A percentile compares a stretch with the other conserved stretches of the same genome.
Evolutionary conservation across 148 eudicot genomes (phyloP).

Genomic region (Rheum nobile): DNA sequence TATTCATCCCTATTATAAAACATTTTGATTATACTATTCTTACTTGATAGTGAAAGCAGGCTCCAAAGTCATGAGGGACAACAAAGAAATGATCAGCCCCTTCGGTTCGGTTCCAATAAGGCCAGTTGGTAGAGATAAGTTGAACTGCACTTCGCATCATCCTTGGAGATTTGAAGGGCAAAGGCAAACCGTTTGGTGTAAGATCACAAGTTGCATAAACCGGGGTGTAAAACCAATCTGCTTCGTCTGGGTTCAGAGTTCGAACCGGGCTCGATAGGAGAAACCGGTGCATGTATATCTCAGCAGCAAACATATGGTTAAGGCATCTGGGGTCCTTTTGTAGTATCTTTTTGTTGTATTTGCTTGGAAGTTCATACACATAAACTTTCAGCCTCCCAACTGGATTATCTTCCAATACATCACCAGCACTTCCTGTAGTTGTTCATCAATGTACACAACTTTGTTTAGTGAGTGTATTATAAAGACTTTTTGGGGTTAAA

Average conservation of each 20-base stretch:
- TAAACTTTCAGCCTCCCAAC: conserved; percentile 91
- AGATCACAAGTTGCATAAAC: conserved; percentile 90
- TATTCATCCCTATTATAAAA: too few relatives aligned
- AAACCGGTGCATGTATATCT: conserved; percentile 91
- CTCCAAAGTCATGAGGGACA: conserved; percentile 89
- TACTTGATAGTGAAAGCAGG: conserved; percentile 95
- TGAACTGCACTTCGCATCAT: conserved; percentile 99
- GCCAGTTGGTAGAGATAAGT: conserved; percentile 96
- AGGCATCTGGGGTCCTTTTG: conserved; percentile 94
- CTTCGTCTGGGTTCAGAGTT: conserved; percentile 95
- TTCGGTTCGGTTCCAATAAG: conserved; percentile 95
- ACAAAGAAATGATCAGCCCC: conserved; percentile 98
- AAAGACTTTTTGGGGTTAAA: too few relatives aligned
- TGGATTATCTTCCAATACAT: conserved; percentile 95
- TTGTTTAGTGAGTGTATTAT: too few relatives aligned
- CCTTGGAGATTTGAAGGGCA: conserved; percentile 94
- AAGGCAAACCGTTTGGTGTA: conserved; percentile 87
- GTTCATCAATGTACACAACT: background rate
- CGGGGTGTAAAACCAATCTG: conserved; percentile 98
- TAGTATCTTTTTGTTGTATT: conserved; percentile 91
- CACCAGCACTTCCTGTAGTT: conserved; percentile 86
- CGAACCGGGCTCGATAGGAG: conserved; percentile 80
- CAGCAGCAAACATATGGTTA: conserved; percentile 98
- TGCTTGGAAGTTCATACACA: conserved; percentile 97
- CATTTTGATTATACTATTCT: too few relatives aligned